phyloP scores from a whole-genome alignment of 1,284 basidiomycete genomes.

The Ganoderma sinense region DNA sequence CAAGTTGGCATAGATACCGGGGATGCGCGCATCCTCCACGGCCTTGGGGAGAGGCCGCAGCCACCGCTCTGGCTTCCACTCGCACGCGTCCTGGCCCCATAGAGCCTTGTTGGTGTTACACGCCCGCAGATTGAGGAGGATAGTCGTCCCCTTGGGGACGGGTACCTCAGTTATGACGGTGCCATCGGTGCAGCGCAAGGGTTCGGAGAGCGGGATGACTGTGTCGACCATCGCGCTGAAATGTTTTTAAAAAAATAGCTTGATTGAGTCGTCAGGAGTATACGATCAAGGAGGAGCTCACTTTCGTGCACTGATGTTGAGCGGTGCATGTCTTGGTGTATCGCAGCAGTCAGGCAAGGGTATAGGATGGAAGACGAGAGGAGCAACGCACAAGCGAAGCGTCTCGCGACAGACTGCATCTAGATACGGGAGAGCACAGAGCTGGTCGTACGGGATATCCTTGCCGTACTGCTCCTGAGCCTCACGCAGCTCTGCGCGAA shows the following conservation, averaged over 20 bases:
- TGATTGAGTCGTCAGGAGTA: slow-evolving; percentile 11
- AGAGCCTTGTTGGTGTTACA: slow-evolving; percentile 54
- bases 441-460: slow-evolving; percentile 38
- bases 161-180: slow-evolving; percentile 46
- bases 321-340: background rate
- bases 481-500: slow-evolving; percentile 34
- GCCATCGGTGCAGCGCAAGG: slow-evolving; percentile 37
- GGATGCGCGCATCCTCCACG: slow-evolving; percentile 30
- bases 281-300: slow-evolving; percentile 1
- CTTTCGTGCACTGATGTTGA: background rate
- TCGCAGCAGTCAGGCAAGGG: background rate
- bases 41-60: slow-evolving; percentile 32
- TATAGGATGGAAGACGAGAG: background rate
- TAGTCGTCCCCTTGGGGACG: slow-evolving; percentile 51
- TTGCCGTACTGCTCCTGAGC: slow-evolving; percentile 16
- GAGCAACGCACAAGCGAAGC: slow-evolving; percentile 23
- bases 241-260: background rate
- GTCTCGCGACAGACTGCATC: slow-evolving; percentile 44
- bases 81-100: slow-evolving; percentile 64
- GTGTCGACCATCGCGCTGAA: slow-evolving; percentile 28
- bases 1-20: slow-evolving; percentile 34
- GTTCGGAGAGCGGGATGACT: slow-evolving; percentile 35
- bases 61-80: slow-evolving; percentile 53
- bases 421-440: slow-evolving; percentile 40
- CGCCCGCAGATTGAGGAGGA: slow-evolving; percentile 55